Base-by-base conservation (phyloP, 2,329 filamentous ascomycete species). In the Microdochium trichocladiopsis region DNA sequence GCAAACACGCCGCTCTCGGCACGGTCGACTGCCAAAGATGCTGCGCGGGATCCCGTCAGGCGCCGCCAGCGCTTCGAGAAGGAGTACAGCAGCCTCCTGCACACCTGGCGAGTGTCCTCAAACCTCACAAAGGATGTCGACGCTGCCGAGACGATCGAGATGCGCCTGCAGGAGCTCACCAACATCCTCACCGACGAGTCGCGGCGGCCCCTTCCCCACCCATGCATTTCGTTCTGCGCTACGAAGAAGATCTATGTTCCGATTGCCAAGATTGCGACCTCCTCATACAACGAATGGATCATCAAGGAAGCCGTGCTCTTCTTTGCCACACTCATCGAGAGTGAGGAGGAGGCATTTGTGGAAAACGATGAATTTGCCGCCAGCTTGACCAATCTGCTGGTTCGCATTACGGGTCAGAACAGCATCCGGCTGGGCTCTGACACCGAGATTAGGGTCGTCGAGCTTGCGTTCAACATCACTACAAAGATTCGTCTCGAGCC, bases 401-500 rank as follows among this genome's bases (percentile, higher is more conserved):
- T 90, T 55, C 84, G 86, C 58, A 90, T 93, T 33, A 85, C 88
- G 2, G 86, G 87, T 45, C 79, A 83, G 54, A 88, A 88, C 60
- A 86, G 82, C 63, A 83, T 89, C 56, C 79, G 83, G n/a, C 74
- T 92, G 3, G 84, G 87, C 36, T 79, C 84, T 51, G 89, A 96
- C 53, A 92, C 89, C 11, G 92, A 97, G 68, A 87, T 87, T 10
- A 85, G 91, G 54, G 85, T 97, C 48, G 89, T 97, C 50, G 93
- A 99, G 72, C 74, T 99, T 52, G 81, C 95, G 47, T 99, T 99
- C 72, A 95, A 93, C 56, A 92, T 99, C 59, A 90, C 94, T 21
- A 95, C 94, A 59, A 97, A 97, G 77, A 96, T 99, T 60, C 81
- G 94, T 47, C 75, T 96, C 55, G 87, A 95, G 60, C 92, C 94